Evolutionary conservation across 2,329 filamentous ascomycete genomes (phyloP).

Genomic region (Epicoccum nigrum): DNA sequence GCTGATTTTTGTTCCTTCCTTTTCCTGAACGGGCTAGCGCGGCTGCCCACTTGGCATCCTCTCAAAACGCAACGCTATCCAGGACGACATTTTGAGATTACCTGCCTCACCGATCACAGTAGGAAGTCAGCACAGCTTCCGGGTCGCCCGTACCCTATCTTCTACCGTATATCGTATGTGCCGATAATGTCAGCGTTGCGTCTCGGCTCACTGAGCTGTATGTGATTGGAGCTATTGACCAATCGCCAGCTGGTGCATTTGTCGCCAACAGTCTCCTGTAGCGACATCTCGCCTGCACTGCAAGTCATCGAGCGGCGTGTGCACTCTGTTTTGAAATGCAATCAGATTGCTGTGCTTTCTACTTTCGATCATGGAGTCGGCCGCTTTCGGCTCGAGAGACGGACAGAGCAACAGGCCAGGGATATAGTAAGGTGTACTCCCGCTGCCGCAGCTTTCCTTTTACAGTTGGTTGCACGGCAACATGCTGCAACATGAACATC

Average conservation of each 20-base stretch:
- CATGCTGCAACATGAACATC: conserved; percentile 3
- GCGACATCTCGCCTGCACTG: conserved; percentile 2
- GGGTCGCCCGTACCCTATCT: conserved; percentile 4
- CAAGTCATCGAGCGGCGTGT: conserved; percentile 10
- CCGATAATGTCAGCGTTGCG: conserved; percentile 12
- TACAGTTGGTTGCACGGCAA: conserved; percentile 10
- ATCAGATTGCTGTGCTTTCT: neutral
- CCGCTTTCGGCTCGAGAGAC: neutral
- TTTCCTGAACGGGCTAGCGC: conserved; percentile 3
- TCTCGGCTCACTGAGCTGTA: conserved; percentile 3
- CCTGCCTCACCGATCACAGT: conserved; percentile 13
- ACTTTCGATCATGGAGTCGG: neutral
- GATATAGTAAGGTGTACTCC: neutral
- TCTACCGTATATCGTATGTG: conserved; percentile 1
- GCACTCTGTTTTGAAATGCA: conserved; percentile 3
- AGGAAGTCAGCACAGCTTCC: conserved; percentile 1
- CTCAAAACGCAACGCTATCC: conserved; percentile 1
- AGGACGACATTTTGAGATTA: conserved; percentile 5
- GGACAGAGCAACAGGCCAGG: neutral
- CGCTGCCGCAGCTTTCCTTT: conserved; percentile 2
- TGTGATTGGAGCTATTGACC: conserved; percentile 2
- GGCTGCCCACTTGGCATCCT: conserved; percentile 1
- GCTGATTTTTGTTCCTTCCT: neutral
- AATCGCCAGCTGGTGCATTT: conserved; percentile 1
- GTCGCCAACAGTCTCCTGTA: conserved; percentile 1